Evolutionary conservation across 2,329 filamentous ascomycete species (phyloP).

Genomic region (Hypocreales sp.): DNA sequence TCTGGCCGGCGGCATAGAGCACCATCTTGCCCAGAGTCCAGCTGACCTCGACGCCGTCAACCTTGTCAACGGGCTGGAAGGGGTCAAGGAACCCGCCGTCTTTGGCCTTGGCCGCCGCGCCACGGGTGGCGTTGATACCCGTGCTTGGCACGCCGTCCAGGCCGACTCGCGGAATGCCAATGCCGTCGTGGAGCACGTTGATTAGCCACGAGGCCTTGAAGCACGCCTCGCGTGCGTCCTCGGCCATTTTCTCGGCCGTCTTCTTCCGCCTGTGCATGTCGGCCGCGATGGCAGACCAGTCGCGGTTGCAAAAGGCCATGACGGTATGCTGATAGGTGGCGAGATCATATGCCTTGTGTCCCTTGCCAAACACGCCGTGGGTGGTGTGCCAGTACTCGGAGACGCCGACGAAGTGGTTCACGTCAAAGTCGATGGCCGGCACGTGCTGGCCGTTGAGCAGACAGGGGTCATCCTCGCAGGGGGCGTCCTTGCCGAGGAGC

Average conservation of each 20-base stretch:
- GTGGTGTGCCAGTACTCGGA: conserved; percentile 99
- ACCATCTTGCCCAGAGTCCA: conserved; percentile 98
- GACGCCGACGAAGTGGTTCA: conserved; percentile 95
- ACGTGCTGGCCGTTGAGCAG: conserved; percentile 83
- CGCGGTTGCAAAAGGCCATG: conserved; percentile 65
- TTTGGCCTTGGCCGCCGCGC: conserved; percentile 50
- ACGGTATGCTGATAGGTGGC: conserved; percentile 78
- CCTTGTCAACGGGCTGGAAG: conserved; percentile 87
- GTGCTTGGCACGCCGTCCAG: conserved; percentile 45
- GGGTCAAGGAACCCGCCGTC: conserved; percentile 64
- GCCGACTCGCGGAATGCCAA: conserved; percentile 77
- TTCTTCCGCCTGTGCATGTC: conserved; percentile 53
- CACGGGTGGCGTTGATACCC: conserved; percentile 56
- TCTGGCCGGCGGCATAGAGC: conserved; percentile 80
- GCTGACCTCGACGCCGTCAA: conserved; percentile 81
- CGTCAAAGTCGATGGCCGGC: conserved; percentile 87
- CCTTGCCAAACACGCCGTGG: conserved; percentile 75
- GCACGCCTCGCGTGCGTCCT: conserved; percentile 73
- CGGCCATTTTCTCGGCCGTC: conserved; percentile 59
- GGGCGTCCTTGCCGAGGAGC: conserved; percentile 74
- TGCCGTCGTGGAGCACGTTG: conserved; percentile 89
- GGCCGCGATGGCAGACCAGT: conserved; percentile 63
- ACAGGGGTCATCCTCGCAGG: conserved; percentile 72
- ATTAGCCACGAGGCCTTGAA: conserved; percentile 99
- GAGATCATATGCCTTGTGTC: conserved; percentile 76